These are phyloP conservation scores for Mycena albidolilacea DNA, from an alignment of 768 basidiomycete species.

Conservation along the genomic window DNA sequence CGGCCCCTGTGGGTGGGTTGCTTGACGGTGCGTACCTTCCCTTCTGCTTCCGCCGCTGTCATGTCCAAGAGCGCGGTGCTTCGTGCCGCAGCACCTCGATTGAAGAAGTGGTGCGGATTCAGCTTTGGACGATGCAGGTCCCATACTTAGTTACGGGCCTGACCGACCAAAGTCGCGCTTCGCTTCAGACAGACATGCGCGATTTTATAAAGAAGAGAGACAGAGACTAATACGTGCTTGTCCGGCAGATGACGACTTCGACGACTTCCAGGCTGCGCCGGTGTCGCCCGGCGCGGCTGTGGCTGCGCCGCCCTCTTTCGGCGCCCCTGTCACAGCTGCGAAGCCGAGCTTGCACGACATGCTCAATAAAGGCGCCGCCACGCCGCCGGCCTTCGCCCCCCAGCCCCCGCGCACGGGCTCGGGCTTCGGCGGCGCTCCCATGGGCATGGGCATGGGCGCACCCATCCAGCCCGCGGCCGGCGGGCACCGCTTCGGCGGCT, in stretches of 20 bases:
- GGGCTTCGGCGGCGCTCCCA: slow-evolving; percentile 39
- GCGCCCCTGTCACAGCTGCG: slow-evolving; percentile 46
- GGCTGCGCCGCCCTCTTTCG: slow-evolving; percentile 52
- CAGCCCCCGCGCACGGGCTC: slow-evolving; percentile 35
- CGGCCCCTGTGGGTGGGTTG: slow-evolving; percentile 46
- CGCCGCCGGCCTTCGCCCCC: slow-evolving; percentile 38
- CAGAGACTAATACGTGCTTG: slow-evolving; percentile 21
- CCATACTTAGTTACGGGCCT: no score
- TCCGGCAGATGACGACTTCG: slow-evolving; percentile 84
- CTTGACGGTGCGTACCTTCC: slow-evolving; percentile 57
- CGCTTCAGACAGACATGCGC: no score
- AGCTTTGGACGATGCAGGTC: no score
- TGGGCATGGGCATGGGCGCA: slow-evolving; percentile 43
- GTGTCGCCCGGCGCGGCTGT: slow-evolving; percentile 41
- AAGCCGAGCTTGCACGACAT: slow-evolving; percentile 64
- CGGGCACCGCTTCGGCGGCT: slow-evolving; percentile 31
- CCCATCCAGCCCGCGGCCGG: slow-evolving; percentile 40
- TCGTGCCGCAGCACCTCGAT: no score
- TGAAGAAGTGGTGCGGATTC: no score
- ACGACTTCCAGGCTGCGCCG: slow-evolving; percentile 87
- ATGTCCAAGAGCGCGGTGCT: no score
- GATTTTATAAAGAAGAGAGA: no score
- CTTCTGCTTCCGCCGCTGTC: background rate
- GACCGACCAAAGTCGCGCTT: no score
- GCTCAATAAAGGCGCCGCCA: slow-evolving; percentile 54